Conservation (phyloP, 2,329 filamentous ascomycete species). For the Phialophora tarda region DNA sequence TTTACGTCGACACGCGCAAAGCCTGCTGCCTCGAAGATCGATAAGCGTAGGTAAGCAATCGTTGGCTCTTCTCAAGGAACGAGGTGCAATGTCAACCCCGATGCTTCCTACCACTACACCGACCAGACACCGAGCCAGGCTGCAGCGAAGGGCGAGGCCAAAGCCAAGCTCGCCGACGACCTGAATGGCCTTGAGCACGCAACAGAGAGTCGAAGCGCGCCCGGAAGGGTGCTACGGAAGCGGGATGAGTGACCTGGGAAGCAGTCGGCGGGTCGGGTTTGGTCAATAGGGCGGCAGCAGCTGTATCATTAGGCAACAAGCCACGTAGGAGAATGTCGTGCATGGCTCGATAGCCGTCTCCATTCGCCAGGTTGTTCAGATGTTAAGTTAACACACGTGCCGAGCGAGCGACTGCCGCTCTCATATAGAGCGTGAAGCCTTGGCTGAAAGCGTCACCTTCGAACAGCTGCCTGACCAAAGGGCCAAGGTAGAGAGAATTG, state of each 20-base stretch:
- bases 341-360: neutral
- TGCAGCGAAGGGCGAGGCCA: constrained; percentile 26
- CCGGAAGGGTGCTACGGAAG: neutral
- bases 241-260: neutral
- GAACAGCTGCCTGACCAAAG: neutral
- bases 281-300: neutral
- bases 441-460: neutral
- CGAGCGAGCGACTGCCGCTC: neutral
- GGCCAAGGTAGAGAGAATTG: neutral
- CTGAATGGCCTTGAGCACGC: neutral
- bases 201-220: neutral
- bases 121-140: constrained; percentile 21
- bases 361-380: neutral
- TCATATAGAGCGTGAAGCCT: neutral
- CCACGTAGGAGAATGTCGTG: neutral
- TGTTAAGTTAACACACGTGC: neutral
- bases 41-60: constrained; percentile 22
- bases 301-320: neutral
- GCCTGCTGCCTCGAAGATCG: constrained; percentile 14
- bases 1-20: constrained; percentile 29
- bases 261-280: neutral
- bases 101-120: constrained; percentile 18
- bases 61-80: constrained; percentile 21
- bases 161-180: neutral
- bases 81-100: constrained; percentile 25